Evolutionary conservation across 1,284 basidiomycete species (phyloP), one percentile per base, ranked within the genome.

Genomic region (Trametes pubescens): DNA sequence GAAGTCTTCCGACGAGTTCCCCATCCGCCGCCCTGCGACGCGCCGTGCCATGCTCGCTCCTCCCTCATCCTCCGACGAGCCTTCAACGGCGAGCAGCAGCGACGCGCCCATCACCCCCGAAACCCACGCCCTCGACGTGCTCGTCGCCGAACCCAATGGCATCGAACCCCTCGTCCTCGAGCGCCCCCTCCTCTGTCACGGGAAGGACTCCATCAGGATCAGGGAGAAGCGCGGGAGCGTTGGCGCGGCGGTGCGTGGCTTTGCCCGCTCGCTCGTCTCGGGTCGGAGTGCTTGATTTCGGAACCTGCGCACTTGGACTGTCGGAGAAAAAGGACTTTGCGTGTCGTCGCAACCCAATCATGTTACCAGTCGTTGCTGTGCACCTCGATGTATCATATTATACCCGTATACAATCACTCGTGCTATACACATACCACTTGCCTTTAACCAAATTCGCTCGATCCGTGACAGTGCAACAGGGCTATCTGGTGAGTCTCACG

Each of bases 81-180:
- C 53, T 11, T 43, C 57, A 14, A 43, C 57, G 8, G 58, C 51
- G 16, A 66, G 54, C 47, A 61, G 51, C 47, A 58, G 51, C 13
- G 37, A 13, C 5, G n/a, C 44, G 0, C 72, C 70, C 4, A 53
- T 66, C 49, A 73, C 73, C 8, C 72, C 73, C 9, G 69, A 71
- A 53, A 71, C 65, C n/a, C 66, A 52, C 34, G 58, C 70, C 11
- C 64, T 64, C 29, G 58, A 71, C 18, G 34, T 69, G 26, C 57
- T 54, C 38, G 61, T 67, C 40, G 62, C 65, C 9, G 65, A 69
- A 4, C n/a, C 52, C 10, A 32, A 32, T 32, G 29, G 29, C 29
- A 60, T 68, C 35, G 64, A 58, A 21, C 55, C 55, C 8, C n/a
- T 57, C 4, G 32, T 54, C 21, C 61, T 62, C 46, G 61, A 58